Evolutionary conservation across 495 filamentous ascomycete species (phyloP), one percentile per base, ranked within the genome.

Genomic region (Annulohypoxylon bovei): DNA sequence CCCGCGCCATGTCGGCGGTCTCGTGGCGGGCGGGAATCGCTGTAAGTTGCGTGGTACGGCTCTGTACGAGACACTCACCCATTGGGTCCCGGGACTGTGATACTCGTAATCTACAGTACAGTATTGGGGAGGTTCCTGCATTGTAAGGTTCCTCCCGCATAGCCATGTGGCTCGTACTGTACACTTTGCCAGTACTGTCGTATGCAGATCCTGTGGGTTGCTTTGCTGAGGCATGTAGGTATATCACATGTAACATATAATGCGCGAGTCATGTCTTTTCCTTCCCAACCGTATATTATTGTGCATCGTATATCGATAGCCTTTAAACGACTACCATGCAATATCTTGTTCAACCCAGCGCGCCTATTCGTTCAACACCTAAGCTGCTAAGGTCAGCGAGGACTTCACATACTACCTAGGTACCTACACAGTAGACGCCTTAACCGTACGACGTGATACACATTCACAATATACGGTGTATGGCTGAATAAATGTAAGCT

Each of bases 81-180:
- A 55, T 67, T 62, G 39, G 33, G 32, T 56, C 57, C 56, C 65
- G 39, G 42, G 35, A 27, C 56, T 50, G 53, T 58, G 40, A 52
- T 58, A 58, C 53, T 62, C 16, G 33, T 25, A 32, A 25, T 37
- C 53, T 49, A 50, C 33, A 20, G 35, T 42, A 44, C n/a, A 49
- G 23, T 27, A 40, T 67, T 44, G 58, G 60, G 60, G 46, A 68
- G 55, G 67, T 70, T 65, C 67, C 67, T 70, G 67, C 67, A 64
- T 63, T 46, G 39, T 52, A 65, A 55, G 67, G 67, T 52, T 70
- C 55, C 55, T 70, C 67, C 67, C 67, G 67, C 67, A 61, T 65
- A 23, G 61, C 67, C 67, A 70, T 65, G 61, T 70, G 67, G 61
- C 61, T 42, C 44, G 32, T 58, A 59, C 55, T 62, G 39, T 56